Evolutionary conservation across 2,329 filamentous ascomycete genomes (phyloP).

Genomic region (Talaromyces sp.): DNA sequence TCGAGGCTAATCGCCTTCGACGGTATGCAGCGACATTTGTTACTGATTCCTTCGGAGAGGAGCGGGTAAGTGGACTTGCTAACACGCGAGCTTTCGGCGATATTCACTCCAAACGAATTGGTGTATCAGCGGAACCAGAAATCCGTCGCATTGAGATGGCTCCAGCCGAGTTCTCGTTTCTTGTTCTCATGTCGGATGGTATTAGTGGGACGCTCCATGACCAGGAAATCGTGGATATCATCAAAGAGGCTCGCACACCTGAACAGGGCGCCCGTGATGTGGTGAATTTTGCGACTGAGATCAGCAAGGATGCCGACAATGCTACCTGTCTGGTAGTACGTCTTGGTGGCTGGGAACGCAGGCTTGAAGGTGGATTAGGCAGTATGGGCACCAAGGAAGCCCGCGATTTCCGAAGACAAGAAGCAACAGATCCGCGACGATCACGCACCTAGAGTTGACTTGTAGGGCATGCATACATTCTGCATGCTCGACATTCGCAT

Average conservation of each 20-base stretch:
- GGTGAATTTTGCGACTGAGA: slow-evolving; percentile 84
- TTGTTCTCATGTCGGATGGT: slow-evolving; percentile 85
- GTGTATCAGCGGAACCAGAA: slow-evolving; percentile 91
- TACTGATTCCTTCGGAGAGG: slow-evolving; percentile 94
- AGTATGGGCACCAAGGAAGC: slow-evolving; percentile 90
- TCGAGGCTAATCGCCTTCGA: slow-evolving; percentile 77
- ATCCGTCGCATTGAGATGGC: slow-evolving; percentile 73
- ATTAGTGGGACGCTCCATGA: slow-evolving; percentile 81
- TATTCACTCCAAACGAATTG: slow-evolving; percentile 84
- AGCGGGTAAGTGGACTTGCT: slow-evolving; percentile 87
- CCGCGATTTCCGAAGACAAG: slow-evolving; percentile 74
- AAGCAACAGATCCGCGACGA: slow-evolving; percentile 77
- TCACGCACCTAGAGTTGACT: slow-evolving; percentile 49
- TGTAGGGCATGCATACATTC: background rate
- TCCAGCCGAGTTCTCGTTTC: slow-evolving; percentile 81
- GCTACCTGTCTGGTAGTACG: slow-evolving; percentile 62
- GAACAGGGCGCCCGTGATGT: slow-evolving; percentile 77
- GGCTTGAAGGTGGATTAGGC: slow-evolving; percentile 75
- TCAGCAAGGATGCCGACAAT: slow-evolving; percentile 63
- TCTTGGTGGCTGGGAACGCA: slow-evolving; percentile 62
- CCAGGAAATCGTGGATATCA: slow-evolving; percentile 92
- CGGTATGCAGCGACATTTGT: slow-evolving; percentile 84
- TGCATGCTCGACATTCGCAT: background rate
- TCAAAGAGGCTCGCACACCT: slow-evolving; percentile 90
- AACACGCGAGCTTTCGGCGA: slow-evolving; percentile 95